Evolutionary conservation across 2,329 filamentous ascomycete genomes (phyloP), one percentile per base, ranked within the genome.

Genomic region (Pestalotiopsis sp.): DNA sequence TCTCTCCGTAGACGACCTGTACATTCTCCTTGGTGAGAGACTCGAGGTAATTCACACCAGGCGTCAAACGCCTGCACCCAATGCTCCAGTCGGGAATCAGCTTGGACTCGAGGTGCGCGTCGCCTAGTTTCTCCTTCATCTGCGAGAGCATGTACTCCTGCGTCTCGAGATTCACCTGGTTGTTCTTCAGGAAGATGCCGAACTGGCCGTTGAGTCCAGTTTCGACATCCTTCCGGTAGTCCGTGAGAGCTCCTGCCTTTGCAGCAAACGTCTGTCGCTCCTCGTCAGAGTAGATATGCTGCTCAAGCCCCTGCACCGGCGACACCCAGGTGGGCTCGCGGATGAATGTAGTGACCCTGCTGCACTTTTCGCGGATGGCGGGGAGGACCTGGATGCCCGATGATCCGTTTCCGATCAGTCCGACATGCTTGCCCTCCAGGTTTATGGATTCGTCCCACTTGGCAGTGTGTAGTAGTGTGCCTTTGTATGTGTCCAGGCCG

Each of bases 241-340:
- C 77, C 38, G 78, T 76, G 1, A 85, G 76, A 0, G 69, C 72
- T 1, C 77, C 78, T 3, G 81, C 81, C 56, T 84, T 82, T 25
- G 76, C 77, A 13, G 75, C 76, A 66, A 87, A 86, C 1, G 80
- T 75, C 13, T 77, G 67, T 14, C 71, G 69, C 69, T 86, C 85
- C 31, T 83, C 75, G 11, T 4, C 70, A 4, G 77, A 77, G 74
- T 82, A 85, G 64, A 81, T 68, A 68, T 83, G 79, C 69, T 85
- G 78, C 68, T 84, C 78, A 25, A 84, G 74, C n/a, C 81, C 78
- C 71, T 77, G 74, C 4, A 78, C 74, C 1, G 84, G 84, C 3
- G 83, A 82, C 1, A 87, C 81, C 85, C 85, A 87, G 0, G 84
- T 83, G 1, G 83, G 83, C 14, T 84, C 82, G 7, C 85, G 81